phyloP scores from a whole-genome alignment of 2,329 filamentous ascomycete genomes.

The Mollisia scopiformis region DNA sequence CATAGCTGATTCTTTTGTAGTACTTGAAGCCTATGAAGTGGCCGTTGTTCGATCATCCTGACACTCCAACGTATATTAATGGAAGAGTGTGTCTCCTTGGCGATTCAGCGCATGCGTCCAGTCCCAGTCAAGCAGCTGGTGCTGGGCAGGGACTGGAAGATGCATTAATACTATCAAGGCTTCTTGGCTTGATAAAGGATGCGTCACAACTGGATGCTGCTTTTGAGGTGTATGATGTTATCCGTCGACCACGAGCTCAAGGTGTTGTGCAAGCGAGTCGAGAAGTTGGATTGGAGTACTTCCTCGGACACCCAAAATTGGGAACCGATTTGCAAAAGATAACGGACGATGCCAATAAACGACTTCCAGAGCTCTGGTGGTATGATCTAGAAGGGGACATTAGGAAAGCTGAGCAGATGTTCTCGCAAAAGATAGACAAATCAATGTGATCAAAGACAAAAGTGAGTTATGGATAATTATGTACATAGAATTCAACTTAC shows the following conservation, averaged over 20 bases:
- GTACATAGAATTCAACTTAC: too few species aligned
- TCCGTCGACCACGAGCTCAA: conserved; percentile 39
- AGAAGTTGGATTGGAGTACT: conserved; percentile 38
- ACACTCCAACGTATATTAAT: conserved; percentile 41
- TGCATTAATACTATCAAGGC: conserved; percentile 42
- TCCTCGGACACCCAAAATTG: conserved; percentile 42
- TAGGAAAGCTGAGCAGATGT: conserved; percentile 33
- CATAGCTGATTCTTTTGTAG: background rate
- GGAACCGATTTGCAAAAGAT: conserved; percentile 40
- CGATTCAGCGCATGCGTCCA: conserved; percentile 63
- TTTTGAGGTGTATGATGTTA: conserved; percentile 50
- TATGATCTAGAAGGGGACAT: conserved; percentile 37
- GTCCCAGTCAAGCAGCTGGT: conserved; percentile 60
- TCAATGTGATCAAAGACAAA: too few species aligned
- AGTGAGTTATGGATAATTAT: too few species aligned
- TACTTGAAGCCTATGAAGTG: conserved; percentile 23
- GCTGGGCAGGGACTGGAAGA: conserved; percentile 60
- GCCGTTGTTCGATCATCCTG: conserved; percentile 32
- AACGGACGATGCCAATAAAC: conserved; percentile 37
- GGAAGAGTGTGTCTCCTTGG: conserved; percentile 53
- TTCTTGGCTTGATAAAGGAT: conserved; percentile 45
- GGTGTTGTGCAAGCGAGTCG: conserved; percentile 14
- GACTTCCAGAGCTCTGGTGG: conserved; percentile 38
- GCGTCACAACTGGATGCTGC: conserved; percentile 42
- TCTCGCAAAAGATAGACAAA: too few species aligned